These are phyloP conservation scores for Canavalia ensiformis DNA, from an alignment of 306 rosid genomes.

Conservation along the genomic window DNA sequence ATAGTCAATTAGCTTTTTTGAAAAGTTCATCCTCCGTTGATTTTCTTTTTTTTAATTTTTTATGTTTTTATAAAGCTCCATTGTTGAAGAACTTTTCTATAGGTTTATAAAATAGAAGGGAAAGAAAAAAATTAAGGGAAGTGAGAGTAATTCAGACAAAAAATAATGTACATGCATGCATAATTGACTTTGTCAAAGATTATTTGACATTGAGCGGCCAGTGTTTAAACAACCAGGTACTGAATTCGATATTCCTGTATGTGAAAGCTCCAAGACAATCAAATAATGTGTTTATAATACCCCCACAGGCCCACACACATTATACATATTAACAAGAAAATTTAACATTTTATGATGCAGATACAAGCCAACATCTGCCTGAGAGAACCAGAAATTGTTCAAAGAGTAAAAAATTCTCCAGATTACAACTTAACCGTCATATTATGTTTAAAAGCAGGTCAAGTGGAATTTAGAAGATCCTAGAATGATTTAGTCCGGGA, in stretches of 20 bases:
- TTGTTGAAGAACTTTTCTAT: too few species aligned
- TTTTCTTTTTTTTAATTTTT: neutral
- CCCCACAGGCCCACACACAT: too few species aligned
- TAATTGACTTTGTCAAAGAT: neutral
- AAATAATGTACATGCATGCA: too few species aligned
- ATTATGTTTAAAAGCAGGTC: slow-evolving; percentile 3
- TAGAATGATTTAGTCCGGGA: neutral
- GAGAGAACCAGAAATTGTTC: neutral
- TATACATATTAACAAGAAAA: neutral
- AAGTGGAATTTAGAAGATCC: neutral
- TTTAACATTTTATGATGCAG: neutral
- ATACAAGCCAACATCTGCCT: neutral
- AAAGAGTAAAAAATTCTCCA: neutral
- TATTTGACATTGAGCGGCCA: too few species aligned
- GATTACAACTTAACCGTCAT: neutral
- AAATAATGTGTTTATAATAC: too few species aligned
- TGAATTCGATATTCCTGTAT: neutral
- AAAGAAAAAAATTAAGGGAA: too few species aligned
- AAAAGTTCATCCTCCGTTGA: neutral
- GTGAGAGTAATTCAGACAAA: too few species aligned
- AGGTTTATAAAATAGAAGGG: neutral
- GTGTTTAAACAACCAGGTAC: too few species aligned
- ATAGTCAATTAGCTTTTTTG: neutral
- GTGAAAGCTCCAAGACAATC: too few species aligned
- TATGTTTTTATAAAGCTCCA: neutral